phyloP scores from a whole-genome alignment of 768 basidiomycete genomes.

The Infundibulicybe gibba region DNA sequence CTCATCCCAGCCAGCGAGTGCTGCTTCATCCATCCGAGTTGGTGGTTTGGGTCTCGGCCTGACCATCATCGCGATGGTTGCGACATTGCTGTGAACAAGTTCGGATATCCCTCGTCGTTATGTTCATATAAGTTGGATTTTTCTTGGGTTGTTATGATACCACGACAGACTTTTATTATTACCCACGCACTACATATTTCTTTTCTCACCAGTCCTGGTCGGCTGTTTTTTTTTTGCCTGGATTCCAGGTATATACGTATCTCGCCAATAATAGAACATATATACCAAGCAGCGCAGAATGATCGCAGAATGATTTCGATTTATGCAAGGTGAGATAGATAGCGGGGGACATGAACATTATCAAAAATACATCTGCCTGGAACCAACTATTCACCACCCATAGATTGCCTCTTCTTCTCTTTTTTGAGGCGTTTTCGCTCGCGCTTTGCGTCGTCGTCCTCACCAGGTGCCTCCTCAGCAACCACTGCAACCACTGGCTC shows the following conservation, averaged over 20 bases:
- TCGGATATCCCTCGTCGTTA: not conserved
- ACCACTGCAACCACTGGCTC: conserved; percentile 22
- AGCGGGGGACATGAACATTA: conserved; percentile 2
- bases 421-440: conserved; percentile 67
- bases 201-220: conserved; percentile 8
- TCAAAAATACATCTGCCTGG: not conserved
- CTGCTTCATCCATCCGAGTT: conserved; percentile 27
- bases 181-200: conserved; percentile 1
- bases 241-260: no score
- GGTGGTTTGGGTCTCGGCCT: conserved; percentile 27
- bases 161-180: conserved; percentile 3
- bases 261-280: no score
- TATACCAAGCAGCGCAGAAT: no score
- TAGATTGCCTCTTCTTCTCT: conserved; percentile 55
- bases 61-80: conserved; percentile 24
- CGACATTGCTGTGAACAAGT: conserved; percentile 25
- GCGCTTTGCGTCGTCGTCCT: conserved; percentile 56
- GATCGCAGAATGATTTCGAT: not conserved
- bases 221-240: not conserved
- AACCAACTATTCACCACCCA: conserved; percentile 29
- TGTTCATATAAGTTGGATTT: conserved; percentile 20
- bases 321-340: not conserved
- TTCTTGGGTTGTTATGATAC: conserved; percentile 16
- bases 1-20: no score
- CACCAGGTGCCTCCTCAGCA: conserved; percentile 38